A percentile compares a stretch with the other conserved stretches of the same genome.
Evolutionary conservation across 352 stramenopile genomes (phyloP).

Genomic region (Phytophthora tentaculata): DNA sequence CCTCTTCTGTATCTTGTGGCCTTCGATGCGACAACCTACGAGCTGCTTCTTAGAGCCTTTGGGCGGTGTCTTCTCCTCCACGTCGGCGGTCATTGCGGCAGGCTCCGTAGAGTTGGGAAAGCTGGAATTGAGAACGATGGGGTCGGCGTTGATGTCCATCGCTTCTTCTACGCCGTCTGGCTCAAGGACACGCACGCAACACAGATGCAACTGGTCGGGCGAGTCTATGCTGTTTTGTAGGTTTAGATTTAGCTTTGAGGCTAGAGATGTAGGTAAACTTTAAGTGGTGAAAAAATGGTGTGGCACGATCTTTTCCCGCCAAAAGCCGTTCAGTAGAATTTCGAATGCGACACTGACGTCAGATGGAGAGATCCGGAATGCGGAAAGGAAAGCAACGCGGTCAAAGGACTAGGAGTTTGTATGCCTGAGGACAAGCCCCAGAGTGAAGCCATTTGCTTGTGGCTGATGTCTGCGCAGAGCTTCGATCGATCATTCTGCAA

Average conservation of each 20-base stretch:
- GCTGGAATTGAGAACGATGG: not conserved
- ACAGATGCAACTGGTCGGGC: constrained; percentile 8
- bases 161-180: constrained; percentile 7
- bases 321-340: constrained; percentile 29
- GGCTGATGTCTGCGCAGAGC: constrained; percentile 1
- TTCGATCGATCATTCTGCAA: constrained; percentile 36
- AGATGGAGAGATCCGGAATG: constrained; percentile 15
- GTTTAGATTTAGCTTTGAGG: not conserved
- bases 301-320: constrained; percentile 30
- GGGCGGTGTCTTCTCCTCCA: constrained; percentile 13
- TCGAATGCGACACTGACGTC: constrained; percentile 28
- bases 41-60: constrained; percentile 30
- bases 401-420: constrained; percentile 26
- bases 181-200: constrained; percentile 1
- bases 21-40: constrained; percentile 57
- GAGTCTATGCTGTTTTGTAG: constrained; percentile 5
- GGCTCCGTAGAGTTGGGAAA: not conserved
- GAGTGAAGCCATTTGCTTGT: constrained; percentile 14
- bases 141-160: constrained; percentile 11
- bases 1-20: constrained; percentile 72
- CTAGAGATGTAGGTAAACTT: not conserved
- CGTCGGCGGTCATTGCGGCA: constrained; percentile 12
- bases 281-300: constrained; percentile 15
- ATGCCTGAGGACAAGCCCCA: constrained; percentile 9
- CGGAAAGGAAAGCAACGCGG: constrained; percentile 22